phyloP scores from a whole-genome alignment of 805 yeast genomes.

The Candida germanica region DNA sequence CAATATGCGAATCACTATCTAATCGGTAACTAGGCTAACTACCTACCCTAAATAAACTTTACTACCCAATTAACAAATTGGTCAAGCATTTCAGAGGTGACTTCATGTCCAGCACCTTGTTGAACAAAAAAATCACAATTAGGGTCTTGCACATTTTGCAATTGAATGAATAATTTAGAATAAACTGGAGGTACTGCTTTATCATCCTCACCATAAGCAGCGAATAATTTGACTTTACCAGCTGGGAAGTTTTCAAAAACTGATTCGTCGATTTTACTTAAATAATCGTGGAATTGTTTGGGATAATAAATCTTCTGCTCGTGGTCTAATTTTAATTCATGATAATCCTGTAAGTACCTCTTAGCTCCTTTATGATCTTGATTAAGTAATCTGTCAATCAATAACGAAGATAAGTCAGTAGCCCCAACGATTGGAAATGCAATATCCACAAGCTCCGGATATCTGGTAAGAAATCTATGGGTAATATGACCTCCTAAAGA shows the following conservation, averaged over 20 bases:
- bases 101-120: slow-evolving; percentile 31
- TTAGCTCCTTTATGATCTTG: slow-evolving; percentile 13
- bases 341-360: slow-evolving; percentile 18
- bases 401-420: slow-evolving; percentile 43
- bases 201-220: slow-evolving; percentile 35
- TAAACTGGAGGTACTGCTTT: slow-evolving; percentile 34
- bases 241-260: slow-evolving; percentile 35
- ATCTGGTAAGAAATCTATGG: slow-evolving; percentile 40
- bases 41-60: slow-evolving; percentile 8
- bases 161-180: slow-evolving; percentile 29
- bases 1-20: too few species aligned
- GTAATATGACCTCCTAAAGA: slow-evolving; percentile 60
- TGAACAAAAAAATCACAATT: slow-evolving; percentile 26
- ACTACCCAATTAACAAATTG: slow-evolving; percentile 31
- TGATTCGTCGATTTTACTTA: slow-evolving; percentile 25
- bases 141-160: slow-evolving; percentile 23
- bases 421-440: slow-evolving; percentile 53
- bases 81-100: slow-evolving; percentile 32
- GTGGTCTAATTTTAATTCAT: slow-evolving; percentile 29
- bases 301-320: slow-evolving; percentile 29
- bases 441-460: slow-evolving; percentile 36
- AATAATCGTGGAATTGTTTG: slow-evolving; percentile 28
- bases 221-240: slow-evolving; percentile 30
- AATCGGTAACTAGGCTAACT: too few species aligned
- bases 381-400: slow-evolving; percentile 38